A percentile compares a stretch with the other conserved stretches of the same genome.
These are phyloP conservation scores for Candida gorgasii DNA, from an alignment of 805 yeast genomes.

Conservation along the genomic window DNA sequence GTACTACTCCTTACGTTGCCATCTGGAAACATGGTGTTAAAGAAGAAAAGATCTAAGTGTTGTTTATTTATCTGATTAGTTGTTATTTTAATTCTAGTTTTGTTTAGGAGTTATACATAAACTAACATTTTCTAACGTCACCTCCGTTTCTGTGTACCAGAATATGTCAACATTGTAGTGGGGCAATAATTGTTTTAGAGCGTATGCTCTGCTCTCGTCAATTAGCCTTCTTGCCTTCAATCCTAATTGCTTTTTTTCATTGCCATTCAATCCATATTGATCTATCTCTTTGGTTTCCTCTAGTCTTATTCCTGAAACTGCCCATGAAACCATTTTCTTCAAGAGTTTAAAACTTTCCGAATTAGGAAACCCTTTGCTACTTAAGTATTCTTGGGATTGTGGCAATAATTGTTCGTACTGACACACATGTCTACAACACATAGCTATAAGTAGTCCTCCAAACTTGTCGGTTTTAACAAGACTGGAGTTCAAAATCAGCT, in stretches of 20 bases:
- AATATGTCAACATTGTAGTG: conserved; percentile 52
- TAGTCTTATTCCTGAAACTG: conserved; percentile 62
- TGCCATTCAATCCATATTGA: conserved; percentile 17
- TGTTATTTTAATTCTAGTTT: conserved; percentile 3
- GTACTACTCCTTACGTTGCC: conserved; percentile 94
- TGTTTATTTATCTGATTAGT: conserved; percentile 1
- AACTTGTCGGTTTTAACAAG: conserved; percentile 20
- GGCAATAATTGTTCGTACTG: conserved; percentile 55
- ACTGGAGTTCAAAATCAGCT: conserved; percentile 50
- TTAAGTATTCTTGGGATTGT: conserved; percentile 43
- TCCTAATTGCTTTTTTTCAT: conserved; percentile 62
- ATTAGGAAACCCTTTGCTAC: conserved; percentile 31
- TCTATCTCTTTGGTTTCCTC: conserved; percentile 2
- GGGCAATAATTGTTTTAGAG: conserved; percentile 35
- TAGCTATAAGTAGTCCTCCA: conserved; percentile 73
- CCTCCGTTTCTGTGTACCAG: conserved; percentile 54
- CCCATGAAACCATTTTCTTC: conserved; percentile 81
- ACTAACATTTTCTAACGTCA: conserved; percentile 73
- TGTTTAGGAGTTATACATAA: conserved; percentile 26
- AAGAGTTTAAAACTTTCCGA: conserved; percentile 46
- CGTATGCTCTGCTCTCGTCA: conserved; percentile 67
- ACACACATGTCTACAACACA: conserved; percentile 93
- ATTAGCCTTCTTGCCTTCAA: conserved; percentile 67
- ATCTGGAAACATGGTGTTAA: conserved; percentile 99
- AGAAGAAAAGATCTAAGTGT: conserved; percentile 79